Percentiles rank a stretch among this genome's conserved stretches.
phyloP scores from a whole-genome alignment of 768 basidiomycete species.

The Infundibulicybe gibba region DNA sequence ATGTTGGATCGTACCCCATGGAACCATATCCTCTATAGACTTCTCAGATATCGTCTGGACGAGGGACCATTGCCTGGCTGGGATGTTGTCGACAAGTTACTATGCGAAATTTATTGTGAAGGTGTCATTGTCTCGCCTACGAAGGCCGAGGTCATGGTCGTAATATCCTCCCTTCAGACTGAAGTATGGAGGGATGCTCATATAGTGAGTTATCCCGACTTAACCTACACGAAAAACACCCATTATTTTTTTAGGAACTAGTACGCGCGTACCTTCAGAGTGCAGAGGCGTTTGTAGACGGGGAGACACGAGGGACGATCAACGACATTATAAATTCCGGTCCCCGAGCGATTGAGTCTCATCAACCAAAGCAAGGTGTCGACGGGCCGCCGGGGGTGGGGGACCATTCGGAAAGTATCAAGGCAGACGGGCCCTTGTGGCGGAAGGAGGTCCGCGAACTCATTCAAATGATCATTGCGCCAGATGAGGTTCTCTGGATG shows the following conservation, averaged over 20 bases:
- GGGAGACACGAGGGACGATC: constrained; percentile 11
- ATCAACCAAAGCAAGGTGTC: background rate
- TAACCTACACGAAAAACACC: constrained; percentile 1
- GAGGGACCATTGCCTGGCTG: constrained; percentile 35
- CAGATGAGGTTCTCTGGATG: constrained; percentile 51
- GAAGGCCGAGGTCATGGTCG: constrained; percentile 28
- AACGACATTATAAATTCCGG: constrained; percentile 14
- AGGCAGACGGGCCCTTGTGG: constrained; percentile 21
- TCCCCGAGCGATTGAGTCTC: constrained; percentile 11
- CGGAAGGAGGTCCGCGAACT: constrained; percentile 24
- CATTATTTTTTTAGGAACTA: constrained; percentile 16
- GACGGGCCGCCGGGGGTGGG: background rate
- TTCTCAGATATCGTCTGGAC: constrained; percentile 42
- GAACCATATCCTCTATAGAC: constrained; percentile 27
- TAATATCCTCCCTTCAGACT: constrained; percentile 33
- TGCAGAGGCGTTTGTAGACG: constrained; percentile 18
- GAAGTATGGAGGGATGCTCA: constrained; percentile 32
- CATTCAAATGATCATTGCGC: constrained; percentile 36
- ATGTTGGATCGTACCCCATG: constrained; percentile 28
- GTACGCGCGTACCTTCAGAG: constrained; percentile 22
- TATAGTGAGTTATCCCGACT: constrained; percentile 20
- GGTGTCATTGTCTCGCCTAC: constrained; percentile 15
- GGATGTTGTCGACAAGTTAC: constrained; percentile 26
- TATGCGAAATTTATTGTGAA: constrained; percentile 17
- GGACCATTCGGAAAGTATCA: background rate